Evolutionary conservation across 164 flowering plant genomes (phyloP), one percentile per base, ranked within the genome.

Genomic region (Brasenia schreberi): DNA sequence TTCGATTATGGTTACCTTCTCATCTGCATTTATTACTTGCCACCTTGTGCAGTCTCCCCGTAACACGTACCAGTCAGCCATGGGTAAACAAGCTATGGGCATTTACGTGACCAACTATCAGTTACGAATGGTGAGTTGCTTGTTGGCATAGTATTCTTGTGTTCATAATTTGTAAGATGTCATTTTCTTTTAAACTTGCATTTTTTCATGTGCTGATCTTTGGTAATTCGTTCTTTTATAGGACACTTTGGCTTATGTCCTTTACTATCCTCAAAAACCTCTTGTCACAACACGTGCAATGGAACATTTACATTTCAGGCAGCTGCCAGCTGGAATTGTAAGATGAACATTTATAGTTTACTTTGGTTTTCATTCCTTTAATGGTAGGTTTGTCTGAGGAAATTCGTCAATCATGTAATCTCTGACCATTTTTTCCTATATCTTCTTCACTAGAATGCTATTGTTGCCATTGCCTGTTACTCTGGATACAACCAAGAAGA

Each of bases 21-120:
- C 14, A 44, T n/a, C 23, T 39, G 0, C 11, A 27, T 43, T 11
- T 19, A 17, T 18, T 5, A 45, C 5, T 58, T 43, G 61, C 52
- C 16, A 64, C 16, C 5, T 64, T 39, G 18, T 75, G 68, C 77
- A 95, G 99, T 95, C 97, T 10, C 99, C 99, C 18, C 97, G 97
- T 86, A 95, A 95, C 70, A 95, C 97, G 2, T 92, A 92, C 74
- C 97, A 95, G 76, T 95, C 99, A 43, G 97, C 99, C 27, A 95
- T 95, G 99, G 97, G 99, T 4, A 95, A 95, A 78, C 97, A 95
- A 81, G 97, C 97, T 58, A 92, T 92, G 99, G 99, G 99, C 11
- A 95, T 95, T 18, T 92, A 95, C 73, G 99, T 95, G 70, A 95
- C 99, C 67, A 95, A 92, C 66, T 95, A 87, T 77, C 99, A 92